These are phyloP conservation scores for Biscogniauxia marginata DNA, from an alignment of 2,329 filamentous ascomycete species.

Conservation along the genomic window DNA sequence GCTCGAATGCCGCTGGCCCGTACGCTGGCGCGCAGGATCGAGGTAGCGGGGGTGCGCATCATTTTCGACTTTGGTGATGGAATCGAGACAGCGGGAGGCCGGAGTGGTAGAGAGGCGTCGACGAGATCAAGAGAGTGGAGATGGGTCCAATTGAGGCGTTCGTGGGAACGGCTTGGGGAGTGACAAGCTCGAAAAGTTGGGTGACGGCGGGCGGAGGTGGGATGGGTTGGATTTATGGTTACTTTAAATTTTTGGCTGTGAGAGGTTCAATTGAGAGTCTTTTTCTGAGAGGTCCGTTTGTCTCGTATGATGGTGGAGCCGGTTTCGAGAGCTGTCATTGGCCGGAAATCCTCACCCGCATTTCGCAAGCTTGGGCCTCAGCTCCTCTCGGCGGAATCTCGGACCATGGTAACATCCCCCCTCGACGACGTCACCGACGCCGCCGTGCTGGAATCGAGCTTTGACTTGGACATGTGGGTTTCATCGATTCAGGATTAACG, in stretches of 20 bases:
- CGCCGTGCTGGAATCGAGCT: not conserved
- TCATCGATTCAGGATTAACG: not conserved
- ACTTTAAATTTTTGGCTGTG: conserved; percentile 15
- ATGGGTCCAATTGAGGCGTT: conserved; percentile 26
- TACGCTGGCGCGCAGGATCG: conserved; percentile 49
- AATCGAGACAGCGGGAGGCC: not conserved
- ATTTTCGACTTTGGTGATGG: too few relatives aligned
- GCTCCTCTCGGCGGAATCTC: conserved; percentile 19
- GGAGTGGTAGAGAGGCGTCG: conserved; percentile 6
- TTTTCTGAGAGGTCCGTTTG: conserved; percentile 21
- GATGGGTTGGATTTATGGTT: conserved; percentile 9
- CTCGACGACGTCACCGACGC: not conserved
- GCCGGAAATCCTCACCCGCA: conserved; percentile 3
- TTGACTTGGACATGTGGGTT: not conserved
- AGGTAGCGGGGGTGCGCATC: conserved; percentile 55
- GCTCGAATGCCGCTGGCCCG: conserved; percentile 39
- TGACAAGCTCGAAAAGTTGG: conserved; percentile 5
- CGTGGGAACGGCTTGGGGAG: conserved; percentile 13
- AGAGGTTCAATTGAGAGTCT: conserved; percentile 37
- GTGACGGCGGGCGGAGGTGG: conserved; percentile 16
- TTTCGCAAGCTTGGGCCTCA: conserved; percentile 4
- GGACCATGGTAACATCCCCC: conserved; percentile 15
- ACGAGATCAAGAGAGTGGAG: conserved; percentile 23
- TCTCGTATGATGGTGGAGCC: conserved; percentile 29
- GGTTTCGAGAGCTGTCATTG: conserved; percentile 18